Evolutionary conservation across 345 rosid genomes (phyloP).

Genomic region (Bruguiera gymnorhiza): DNA sequence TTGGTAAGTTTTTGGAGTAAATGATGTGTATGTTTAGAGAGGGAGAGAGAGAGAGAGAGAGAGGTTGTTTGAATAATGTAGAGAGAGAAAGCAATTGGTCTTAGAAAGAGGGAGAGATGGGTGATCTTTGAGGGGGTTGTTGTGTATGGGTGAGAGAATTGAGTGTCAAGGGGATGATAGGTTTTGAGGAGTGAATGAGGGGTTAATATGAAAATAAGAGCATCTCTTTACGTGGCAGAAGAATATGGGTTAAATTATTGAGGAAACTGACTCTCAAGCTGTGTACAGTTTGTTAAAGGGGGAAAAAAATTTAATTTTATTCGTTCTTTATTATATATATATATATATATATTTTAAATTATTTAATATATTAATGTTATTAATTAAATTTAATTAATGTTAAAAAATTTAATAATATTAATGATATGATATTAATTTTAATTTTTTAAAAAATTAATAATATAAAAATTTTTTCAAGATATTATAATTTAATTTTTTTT

Average conservation of each 20-base stretch:
- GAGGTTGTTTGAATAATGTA: background rate
- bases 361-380: too few species aligned
- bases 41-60: background rate
- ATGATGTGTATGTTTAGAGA: background rate
- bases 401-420: too few species aligned
- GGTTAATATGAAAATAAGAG: constrained; percentile 31
- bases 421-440: too few species aligned
- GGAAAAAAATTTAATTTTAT: too few species aligned
- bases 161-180: constrained; percentile 19
- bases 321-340: too few species aligned
- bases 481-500: too few species aligned
- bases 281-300: constrained; percentile 15
- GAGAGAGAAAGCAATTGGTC: background rate
- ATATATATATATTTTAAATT: too few species aligned
- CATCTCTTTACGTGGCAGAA: constrained; percentile 20
- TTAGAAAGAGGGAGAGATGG: constrained; percentile 3
- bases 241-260: constrained; percentile 19
- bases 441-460: too few species aligned
- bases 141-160: constrained; percentile 11
- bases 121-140: constrained; percentile 11
- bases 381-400: too few species aligned
- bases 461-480: too few species aligned
- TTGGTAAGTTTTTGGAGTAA: background rate
- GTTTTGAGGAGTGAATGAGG: constrained; percentile 47
- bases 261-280: constrained; percentile 32